phyloP scores from a whole-genome alignment of 257 asterid genomes.

The Linaria vulgaris region DNA sequence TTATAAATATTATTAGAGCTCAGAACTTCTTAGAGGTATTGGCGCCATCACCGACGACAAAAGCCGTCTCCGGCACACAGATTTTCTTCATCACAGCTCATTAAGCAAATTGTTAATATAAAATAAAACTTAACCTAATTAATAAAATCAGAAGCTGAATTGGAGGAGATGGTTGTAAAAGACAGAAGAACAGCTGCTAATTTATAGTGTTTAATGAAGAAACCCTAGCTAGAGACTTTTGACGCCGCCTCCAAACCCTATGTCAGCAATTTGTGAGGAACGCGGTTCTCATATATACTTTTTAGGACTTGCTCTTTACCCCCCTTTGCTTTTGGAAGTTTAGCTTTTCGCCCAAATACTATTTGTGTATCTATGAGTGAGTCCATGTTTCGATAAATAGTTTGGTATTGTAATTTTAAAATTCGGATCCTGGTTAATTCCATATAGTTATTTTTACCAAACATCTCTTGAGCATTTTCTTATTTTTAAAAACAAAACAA shows the following conservation, averaged over 20 bases:
- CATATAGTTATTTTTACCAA: too few relatives aligned
- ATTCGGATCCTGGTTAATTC: too few relatives aligned
- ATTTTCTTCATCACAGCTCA: slow-evolving; percentile 1
- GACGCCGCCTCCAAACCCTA: not conserved
- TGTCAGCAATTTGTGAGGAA: too few relatives aligned
- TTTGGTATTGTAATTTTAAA: too few relatives aligned
- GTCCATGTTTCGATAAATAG: too few relatives aligned
- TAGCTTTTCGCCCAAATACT: too few relatives aligned
- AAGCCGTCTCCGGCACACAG: slow-evolving; percentile 19
- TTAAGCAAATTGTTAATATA: not conserved
- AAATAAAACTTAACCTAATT: not conserved
- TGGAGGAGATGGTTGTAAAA: not conserved
- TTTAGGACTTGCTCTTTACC: too few relatives aligned
- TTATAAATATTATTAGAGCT: not conserved
- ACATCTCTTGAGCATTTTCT: too few relatives aligned
- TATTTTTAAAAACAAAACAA: too few relatives aligned
- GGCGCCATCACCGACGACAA: slow-evolving; percentile 18
- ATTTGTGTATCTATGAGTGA: too few relatives aligned
- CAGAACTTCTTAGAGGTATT: slow-evolving; percentile 23
- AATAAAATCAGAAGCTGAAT: not conserved
- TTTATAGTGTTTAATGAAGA: not conserved
- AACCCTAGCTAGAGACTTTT: not conserved
- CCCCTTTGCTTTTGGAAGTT: too few relatives aligned
- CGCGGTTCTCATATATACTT: too few relatives aligned
- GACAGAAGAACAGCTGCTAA: not conserved